Conservation (phyloP, 805 yeast genomes). For the Lipomyces sp. region DNA sequence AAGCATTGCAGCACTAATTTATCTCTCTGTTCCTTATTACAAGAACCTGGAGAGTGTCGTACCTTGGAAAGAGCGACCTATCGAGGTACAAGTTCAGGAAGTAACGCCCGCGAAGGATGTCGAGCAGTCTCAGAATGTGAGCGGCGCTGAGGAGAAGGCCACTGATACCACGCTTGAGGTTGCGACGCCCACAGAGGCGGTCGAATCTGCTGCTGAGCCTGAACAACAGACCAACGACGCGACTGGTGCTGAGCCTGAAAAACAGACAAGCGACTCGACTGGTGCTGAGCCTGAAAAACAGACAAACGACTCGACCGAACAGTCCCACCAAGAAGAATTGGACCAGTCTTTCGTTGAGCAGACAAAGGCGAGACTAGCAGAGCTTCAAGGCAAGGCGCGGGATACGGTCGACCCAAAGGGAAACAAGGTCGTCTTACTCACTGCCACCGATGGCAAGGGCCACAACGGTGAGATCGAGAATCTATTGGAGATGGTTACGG, state of each 20-base stretch:
- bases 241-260: too few species aligned
- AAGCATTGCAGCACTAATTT: neutral
- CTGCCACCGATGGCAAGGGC: constrained; percentile 40
- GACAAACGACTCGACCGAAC: neutral
- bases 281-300: neutral
- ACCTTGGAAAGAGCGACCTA: neutral
- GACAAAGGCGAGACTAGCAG: neutral
- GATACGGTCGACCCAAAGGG: constrained; percentile 32
- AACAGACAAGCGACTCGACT: neutral
- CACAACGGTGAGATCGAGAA: constrained; percentile 29
- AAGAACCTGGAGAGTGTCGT: neutral
- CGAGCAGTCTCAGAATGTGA: neutral
- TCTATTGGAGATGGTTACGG: constrained; percentile 30
- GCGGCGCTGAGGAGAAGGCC: neutral
- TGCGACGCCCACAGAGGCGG: neutral
- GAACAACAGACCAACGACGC: neutral
- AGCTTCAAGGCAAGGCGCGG: constrained; percentile 12
- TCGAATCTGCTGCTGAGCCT: neutral
- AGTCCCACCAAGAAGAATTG: neutral
- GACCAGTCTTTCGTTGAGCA: neutral
- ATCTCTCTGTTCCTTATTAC: neutral
- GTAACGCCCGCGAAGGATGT: neutral
- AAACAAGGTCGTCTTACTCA: constrained; percentile 35
- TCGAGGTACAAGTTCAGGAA: neutral
- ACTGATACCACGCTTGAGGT: neutral